Evolutionary conservation across 768 basidiomycete genomes (phyloP), one percentile per base, ranked within the genome.

Genomic region (Hysterangium stoloniferum): DNA sequence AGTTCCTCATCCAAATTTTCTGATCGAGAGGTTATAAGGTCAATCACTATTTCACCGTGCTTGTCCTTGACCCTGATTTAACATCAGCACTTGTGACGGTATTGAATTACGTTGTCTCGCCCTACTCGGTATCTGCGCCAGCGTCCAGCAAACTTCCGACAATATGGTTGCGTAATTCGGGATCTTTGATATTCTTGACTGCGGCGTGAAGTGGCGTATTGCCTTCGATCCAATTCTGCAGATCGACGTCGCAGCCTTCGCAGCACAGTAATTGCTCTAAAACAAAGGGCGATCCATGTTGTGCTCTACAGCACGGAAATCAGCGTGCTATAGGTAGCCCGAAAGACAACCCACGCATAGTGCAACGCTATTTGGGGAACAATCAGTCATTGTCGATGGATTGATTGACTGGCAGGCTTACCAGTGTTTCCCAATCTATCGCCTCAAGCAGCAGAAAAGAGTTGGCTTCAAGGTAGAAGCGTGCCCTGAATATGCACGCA

Each of bases 131-230:
- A 65, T 88, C 78, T 1, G 86, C 86, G 3, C 89, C 88, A 0
- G 88, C 88, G 1, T 92, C 89, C 3, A 91, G 66, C 52, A 92
- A 64, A 54, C 74, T 80, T 58, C 76, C 71, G 36, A 84, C 76
- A 6, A 87, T 69, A 41, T 70, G 66, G 42, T 64, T 60, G 40
- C 86, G 66, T 19, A 80, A 62, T 25, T 79, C 83, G 1, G 62
- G 63, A 54, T 84, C 71, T 54, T 67, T 65, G 6, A 84, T 64
- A 20, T 41, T 41, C 52, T 63, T 58, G 15, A 67, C 60, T 6
- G 86, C 88, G 22, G 88, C 73, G 63, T 91, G 89, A 13, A 93
- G 70, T 3, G 90, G 90, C 0, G 90, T 92, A 6, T 80, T 79
- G 7, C 74, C 74, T 42, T 83, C 80, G 25, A 84, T 60, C 17